Base-by-base conservation (phyloP, 805 yeast genomes). In the Saturnispora dispora region DNA sequence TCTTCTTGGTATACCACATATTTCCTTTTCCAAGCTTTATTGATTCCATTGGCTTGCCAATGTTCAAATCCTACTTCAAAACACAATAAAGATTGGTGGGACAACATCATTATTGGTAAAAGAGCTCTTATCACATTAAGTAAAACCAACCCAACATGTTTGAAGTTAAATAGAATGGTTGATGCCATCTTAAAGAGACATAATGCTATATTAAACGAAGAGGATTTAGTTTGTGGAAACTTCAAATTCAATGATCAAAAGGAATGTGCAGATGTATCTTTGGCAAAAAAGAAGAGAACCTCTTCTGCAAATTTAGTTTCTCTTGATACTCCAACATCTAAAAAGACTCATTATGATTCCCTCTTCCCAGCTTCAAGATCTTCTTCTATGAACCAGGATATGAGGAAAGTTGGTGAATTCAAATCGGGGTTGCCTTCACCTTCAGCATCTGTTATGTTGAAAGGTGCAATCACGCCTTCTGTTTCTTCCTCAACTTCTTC, bases 1-100 rank as follows among this genome's bases (percentile, higher is more conserved):
- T 71, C 78, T 13, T 74, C 78, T 27, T 82, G 87, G 87, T 78
- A 81, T 63, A 77, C 83, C 4, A 76, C 81, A 0, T 82, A 78
- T 59, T 82, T 78, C 61, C 56, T 80, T 13, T 80, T 81, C 64
- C 85, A 82, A 61, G 85, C 86, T 1, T 74, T 77, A 4, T 64
- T 82, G 51, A 77, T 82, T 46, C 81, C 83, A 8, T 71, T 80
- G 48, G 75, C 77, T 9, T 77, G 80, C 56, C 60, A 75, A 17
- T 73, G 79, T 53, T 71, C 80, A 9, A 81, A 78, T 50, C 75
- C 79, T 5, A 58, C 59, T 5, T 73, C 79, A 13, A 70, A 72
- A 47, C 72, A 73, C 57, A 69, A 77, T 2, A 49, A 48, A 3
- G 63, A 62, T 13, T 78, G 82, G 82, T 55, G 66, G 54, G 61